A percentile compares a stretch with the other conserved stretches of the same genome.
Evolutionary conservation across 2,329 filamentous ascomycete species (phyloP).

Genomic region (Diaporthe longicolla): DNA sequence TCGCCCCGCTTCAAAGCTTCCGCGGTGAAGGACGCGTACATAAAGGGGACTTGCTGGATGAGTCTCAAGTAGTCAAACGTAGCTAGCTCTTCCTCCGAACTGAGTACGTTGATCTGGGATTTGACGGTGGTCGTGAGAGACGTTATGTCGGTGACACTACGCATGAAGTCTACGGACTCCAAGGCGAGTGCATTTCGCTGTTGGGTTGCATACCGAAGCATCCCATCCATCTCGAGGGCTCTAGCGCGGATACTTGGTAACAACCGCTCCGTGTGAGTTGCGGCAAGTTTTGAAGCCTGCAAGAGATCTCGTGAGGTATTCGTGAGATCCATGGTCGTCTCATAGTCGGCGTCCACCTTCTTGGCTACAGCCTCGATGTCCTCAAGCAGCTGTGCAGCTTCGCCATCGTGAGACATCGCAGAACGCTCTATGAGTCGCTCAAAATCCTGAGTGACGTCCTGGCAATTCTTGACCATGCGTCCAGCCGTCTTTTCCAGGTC

Average conservation of each 20-base stretch:
- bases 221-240: conserved; percentile 72
- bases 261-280: conserved; percentile 73
- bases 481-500: conserved; percentile 73
- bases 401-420: conserved; percentile 69
- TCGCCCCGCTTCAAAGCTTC: conserved; percentile 90
- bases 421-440: conserved; percentile 70
- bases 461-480: conserved; percentile 73
- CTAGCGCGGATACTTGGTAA: conserved; percentile 71
- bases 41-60: conserved; percentile 85
- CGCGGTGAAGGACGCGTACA: conserved; percentile 90
- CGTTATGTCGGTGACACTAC: conserved; percentile 84
- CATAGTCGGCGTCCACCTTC: conserved; percentile 90
- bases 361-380: conserved; percentile 89
- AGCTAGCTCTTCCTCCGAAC: conserved; percentile 81
- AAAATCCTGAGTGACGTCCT: conserved; percentile 74
- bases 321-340: conserved; percentile 79
- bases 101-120: conserved; percentile 78
- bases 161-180: conserved; percentile 82
- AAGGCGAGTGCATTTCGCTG: conserved; percentile 77
- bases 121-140: conserved; percentile 80
- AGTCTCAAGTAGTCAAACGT: conserved; percentile 85
- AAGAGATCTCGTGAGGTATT: conserved; percentile 72
- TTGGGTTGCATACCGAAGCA: conserved; percentile 71
- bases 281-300: conserved; percentile 75
- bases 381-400: conserved; percentile 78